Evolutionary conservation across 106 monocot species (phyloP).

Genomic region (Allium sativum): DNA sequence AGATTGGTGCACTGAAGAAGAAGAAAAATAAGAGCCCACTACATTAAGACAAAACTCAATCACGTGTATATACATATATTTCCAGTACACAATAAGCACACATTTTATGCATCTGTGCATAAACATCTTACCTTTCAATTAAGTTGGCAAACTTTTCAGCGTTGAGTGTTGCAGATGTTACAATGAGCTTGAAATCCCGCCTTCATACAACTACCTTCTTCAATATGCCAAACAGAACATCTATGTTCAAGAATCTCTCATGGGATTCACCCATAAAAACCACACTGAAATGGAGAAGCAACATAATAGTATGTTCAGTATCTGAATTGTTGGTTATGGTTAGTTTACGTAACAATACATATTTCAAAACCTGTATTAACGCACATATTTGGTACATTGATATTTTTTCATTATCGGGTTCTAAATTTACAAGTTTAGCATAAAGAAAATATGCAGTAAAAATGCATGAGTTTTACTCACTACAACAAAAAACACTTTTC

Average conservation of each 20-base stretch:
- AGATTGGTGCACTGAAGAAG: constrained; percentile 68
- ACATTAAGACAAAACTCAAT: not conserved
- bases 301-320: not conserved
- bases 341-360: not conserved
- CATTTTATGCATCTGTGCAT: not conserved
- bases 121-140: constrained; percentile 59
- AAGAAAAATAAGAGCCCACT: not conserved
- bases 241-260: constrained; percentile 85
- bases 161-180: constrained; percentile 95
- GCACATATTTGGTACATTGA: too few relatives aligned
- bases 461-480: too few relatives aligned
- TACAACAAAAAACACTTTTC: too few relatives aligned
- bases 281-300: constrained; percentile 39
- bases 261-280: constrained; percentile 97
- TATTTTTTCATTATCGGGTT: not conserved
- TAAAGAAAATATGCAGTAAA: not conserved
- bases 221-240: constrained; percentile 91
- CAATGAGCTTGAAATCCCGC: constrained; percentile 95
- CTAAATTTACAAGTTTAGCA: not conserved
- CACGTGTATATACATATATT: too few relatives aligned
- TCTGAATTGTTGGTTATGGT: not conserved
- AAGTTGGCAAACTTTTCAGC: constrained; percentile 93
- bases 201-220: constrained; percentile 89
- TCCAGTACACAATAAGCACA: too few relatives aligned
- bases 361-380: too few relatives aligned